Evolutionary conservation across 1,139 yeast genomes (phyloP).

Genomic region (Saccharomyces hybrid): DNA sequence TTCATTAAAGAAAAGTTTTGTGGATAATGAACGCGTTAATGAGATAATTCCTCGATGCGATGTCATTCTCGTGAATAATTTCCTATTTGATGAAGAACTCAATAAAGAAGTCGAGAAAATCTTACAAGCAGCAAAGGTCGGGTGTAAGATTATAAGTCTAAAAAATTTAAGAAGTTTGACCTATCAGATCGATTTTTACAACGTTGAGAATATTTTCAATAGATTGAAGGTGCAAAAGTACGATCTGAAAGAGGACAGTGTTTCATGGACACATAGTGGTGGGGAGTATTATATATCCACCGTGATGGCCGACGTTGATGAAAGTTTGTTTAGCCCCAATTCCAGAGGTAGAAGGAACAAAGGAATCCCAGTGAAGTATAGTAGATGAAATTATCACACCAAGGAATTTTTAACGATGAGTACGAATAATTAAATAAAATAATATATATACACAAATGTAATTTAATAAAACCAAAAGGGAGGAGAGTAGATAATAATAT

Average conservation of each 20-base stretch:
- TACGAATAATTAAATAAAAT: neutral
- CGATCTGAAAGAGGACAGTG: conserved; percentile 62
- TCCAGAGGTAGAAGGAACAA: conserved; percentile 20
- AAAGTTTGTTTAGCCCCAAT: conserved; percentile 32
- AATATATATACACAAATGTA: neutral
- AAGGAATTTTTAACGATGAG: neutral
- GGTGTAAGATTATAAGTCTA: conserved; percentile 71
- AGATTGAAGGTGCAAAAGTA: conserved; percentile 56
- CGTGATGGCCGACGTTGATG: conserved; percentile 42
- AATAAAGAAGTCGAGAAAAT: conserved; percentile 62
- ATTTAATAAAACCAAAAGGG: neutral
- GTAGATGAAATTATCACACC: conserved; percentile 12
- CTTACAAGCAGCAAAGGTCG: conserved; percentile 57
- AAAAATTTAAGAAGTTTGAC: conserved; percentile 53
- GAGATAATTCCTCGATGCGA: conserved; percentile 55
- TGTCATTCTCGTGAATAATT: conserved; percentile 72
- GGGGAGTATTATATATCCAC: conserved; percentile 67
- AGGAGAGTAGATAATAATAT: neutral
- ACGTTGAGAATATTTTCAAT: conserved; percentile 55
- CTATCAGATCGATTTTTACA: conserved; percentile 45
- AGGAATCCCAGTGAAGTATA: conserved; percentile 19
- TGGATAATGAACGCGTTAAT: conserved; percentile 50
- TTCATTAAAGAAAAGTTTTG: conserved; percentile 64
- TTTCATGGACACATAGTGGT: conserved; percentile 85
- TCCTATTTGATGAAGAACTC: conserved; percentile 66